Conservation (phyloP, 768 basidiomycete genomes). For the Mycena haematopus region DNA sequence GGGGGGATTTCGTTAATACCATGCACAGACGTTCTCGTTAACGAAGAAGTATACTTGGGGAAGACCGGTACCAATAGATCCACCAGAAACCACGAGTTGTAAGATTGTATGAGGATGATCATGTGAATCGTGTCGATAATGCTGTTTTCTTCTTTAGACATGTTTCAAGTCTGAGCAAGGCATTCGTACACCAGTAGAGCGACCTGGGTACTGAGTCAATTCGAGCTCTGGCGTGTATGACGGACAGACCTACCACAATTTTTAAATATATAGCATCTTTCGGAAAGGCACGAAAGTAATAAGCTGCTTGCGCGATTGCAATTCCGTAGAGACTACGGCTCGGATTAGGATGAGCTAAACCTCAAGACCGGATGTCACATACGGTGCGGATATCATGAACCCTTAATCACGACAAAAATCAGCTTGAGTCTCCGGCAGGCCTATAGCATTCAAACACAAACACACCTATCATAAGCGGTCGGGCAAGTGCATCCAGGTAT, state of each 20-base stretch:
- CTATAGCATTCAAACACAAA: not conserved
- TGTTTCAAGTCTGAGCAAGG: not conserved
- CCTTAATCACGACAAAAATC: not conserved
- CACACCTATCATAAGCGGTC: not conserved
- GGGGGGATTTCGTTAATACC: not conserved
- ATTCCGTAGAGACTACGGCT: constrained; percentile 2
- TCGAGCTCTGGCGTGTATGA: not conserved
- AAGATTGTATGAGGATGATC: not conserved
- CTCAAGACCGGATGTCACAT: not conserved
- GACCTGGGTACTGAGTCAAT: not conserved
- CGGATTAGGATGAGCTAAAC: not conserved
- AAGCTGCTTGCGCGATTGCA: not conserved
- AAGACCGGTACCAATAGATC: not conserved
- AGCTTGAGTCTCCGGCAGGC: too few species aligned
- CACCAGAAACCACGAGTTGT: not conserved
- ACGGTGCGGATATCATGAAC: not conserved
- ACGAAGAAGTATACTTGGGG: not conserved
- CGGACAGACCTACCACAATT: not conserved
- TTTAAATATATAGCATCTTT: not conserved
- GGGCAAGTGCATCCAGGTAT: not conserved
- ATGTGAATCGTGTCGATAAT: not conserved
- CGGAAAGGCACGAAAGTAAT: not conserved
- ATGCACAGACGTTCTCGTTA: not conserved
- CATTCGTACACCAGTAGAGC: not conserved
- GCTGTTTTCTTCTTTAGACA: not conserved